A percentile compares a stretch with the other conserved stretches of the same genome.
phyloP scores from a whole-genome alignment of 2,329 filamentous ascomycete genomes.

The Tolypocladium pustulatum region DNA sequence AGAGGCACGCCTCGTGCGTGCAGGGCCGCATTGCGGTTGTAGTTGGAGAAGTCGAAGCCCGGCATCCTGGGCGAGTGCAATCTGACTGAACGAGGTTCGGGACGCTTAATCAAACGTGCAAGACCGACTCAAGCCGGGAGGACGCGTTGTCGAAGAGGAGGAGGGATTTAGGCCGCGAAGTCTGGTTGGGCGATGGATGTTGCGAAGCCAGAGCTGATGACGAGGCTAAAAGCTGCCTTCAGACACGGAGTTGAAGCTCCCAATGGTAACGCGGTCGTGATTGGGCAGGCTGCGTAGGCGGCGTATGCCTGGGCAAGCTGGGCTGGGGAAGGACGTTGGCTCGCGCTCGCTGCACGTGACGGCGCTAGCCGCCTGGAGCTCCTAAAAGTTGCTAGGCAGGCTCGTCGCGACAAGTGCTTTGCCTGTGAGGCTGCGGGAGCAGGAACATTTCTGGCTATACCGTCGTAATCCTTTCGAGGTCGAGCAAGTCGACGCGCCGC shows the following conservation, averaged over 20 bases:
- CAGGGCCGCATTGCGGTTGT: conserved; percentile 96
- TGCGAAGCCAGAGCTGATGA: conserved; percentile 32
- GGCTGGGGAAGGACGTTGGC: background rate
- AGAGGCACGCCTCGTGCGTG: conserved; percentile 89
- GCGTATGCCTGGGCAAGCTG: conserved; percentile 6
- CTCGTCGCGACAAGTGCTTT: conserved; percentile 6
- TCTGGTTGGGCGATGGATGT: conserved; percentile 6
- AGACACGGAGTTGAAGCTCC: conserved; percentile 13
- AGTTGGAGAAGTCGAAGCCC: conserved; percentile 99
- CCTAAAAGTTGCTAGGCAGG: conserved; percentile 10
- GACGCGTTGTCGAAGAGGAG: background rate
- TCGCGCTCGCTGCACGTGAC: conserved; percentile 15
- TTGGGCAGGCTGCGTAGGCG: conserved; percentile 11
- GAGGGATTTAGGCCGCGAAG: background rate
- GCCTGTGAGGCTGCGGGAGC: background rate
- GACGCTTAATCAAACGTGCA: conserved; percentile 1
- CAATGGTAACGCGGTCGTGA: conserved; percentile 9
- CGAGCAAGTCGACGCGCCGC: background rate
- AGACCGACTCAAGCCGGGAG: background rate
- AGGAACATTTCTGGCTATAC: background rate
- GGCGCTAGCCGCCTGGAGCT: conserved; percentile 3
- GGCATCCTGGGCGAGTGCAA: conserved; percentile 53
- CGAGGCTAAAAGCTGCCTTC: conserved; percentile 45
- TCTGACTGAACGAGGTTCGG: background rate
- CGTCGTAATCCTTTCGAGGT: background rate